Base-by-base conservation (phyloP, 768 basidiomycete species). In the Leucocoprinus birnbaumii region DNA sequence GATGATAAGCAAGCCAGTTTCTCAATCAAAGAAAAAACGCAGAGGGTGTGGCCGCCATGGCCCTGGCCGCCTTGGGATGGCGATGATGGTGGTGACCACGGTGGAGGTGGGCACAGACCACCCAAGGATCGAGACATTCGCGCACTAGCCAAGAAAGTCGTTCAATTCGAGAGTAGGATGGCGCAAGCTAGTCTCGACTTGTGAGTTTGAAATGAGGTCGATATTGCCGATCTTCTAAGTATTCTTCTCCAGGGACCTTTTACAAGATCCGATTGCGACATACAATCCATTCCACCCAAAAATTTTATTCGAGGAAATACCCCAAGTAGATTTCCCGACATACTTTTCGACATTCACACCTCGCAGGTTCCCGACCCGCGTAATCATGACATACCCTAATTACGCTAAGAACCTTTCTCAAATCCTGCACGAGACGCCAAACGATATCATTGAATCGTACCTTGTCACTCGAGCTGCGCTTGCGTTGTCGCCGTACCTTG, bases 261-360 rank as follows among this genome's bases (percentile, higher is more conserved):
- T 81, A 57, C 84, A 87, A 67, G 87, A 98, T 66, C 95, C 95
- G 2, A 75, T 91, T 44, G 85, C 77, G 43, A 89, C 92, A 0
- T 98, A 99, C 70, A 98, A 98, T 66, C 94, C 93, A 5, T 77
- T 81, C 40, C 74, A 81, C 2, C 73, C 94, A 52, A 75, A 79
- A 14, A 86, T 88, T 37, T 80, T 98, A 55, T 85, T 84, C 25
- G 73, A 76, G 16, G 71, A 81, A 1, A 71, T 98, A 3, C 81
- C 88, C 1, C 83, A 93, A 66, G 81, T 99, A 59, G 76, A 89
- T 59, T 92, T 96, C 68, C 75, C 82, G 1, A 77, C 83, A n/a
- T 99, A 97, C 69, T 86, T 98, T 56, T 81, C 96, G 0, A 75
- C 90, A 0, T 95, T 92, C 66, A 81, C 88, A 0, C 87, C 92